Base-by-base conservation (phyloP, 2,329 filamentous ascomycete genomes). In the Pseudophaeomoniella oleicola region DNA sequence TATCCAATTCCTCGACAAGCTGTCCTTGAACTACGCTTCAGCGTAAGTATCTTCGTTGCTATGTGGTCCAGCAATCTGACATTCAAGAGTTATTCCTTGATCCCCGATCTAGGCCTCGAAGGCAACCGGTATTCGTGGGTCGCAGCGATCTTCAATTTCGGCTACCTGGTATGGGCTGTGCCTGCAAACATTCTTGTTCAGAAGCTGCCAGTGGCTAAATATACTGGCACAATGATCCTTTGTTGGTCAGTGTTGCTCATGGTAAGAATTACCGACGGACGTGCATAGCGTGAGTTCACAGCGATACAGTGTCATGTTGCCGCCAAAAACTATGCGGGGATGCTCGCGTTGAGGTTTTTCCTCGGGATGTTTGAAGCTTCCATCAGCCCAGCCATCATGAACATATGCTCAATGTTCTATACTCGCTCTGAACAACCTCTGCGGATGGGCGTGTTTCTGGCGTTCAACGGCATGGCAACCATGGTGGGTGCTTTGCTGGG, bases 161-260 rank as follows among this genome's bases (percentile, higher is more conserved):
- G 72, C 2, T 72, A 78, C 50, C 60, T 78, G 22, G 67, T 56
- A 31, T 75, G 71, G 69, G 69, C 75, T 41, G 72, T 72, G 0
- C 70, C 76, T 40, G 73, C 71, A 0, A 71, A 69, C 0, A 62
- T 64, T 39, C 59, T 78, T 19, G 76, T 78, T 3, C 34, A 35
- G 16, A 27, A 22, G 18, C 15, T 19, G 33, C 13, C 34, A 10
- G 19, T n/a, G n/a, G n/a, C n/a, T n/a, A n/a, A n/a, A n/a, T n/a
- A n/a, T n/a, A n/a, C n/a, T n/a, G n/a, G n/a, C n/a, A n/a, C n/a
- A n/a, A n/a, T n/a, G n/a, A n/a, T n/a, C n/a, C n/a, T n/a, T n/a
- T n/a, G n/a, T n/a, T n/a, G n/a, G n/a, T n/a, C n/a, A n/a, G n/a
- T n/a, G n/a, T n/a, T n/a, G n/a, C n/a, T n/a, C n/a, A n/a, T n/a